Base-by-base conservation (phyloP, 1,284 basidiomycete genomes). In the Irpex lacteus region DNA sequence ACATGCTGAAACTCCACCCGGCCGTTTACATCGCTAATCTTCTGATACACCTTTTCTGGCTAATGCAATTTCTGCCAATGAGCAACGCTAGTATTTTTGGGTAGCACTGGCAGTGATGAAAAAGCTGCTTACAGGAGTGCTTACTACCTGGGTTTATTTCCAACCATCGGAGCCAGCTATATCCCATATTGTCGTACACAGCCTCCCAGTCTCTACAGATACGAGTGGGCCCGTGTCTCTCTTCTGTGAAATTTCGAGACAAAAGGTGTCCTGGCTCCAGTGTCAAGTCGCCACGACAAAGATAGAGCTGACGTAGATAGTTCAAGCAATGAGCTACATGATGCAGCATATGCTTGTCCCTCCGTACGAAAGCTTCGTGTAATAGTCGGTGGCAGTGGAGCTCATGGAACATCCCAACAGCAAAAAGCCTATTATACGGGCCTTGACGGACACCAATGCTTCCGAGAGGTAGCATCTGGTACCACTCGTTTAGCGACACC, bases 171-270 rank as follows among this genome's bases (percentile, higher is more conserved):
- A 53, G 18, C 50, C 50, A 53, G 50, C 21, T 53, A 53, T 53
- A 53, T 19, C 50, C 50, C 50, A 53, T 18, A 18, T 53, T 26
- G 18, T 53, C 50, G 50, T 53, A 83, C n/a, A 80, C 74, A 59
- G 74, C 72, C 47, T 71, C 71, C 84, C 82, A 85, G 68, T 85
- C 81, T 57, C 74, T 72, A 65, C 84, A 85, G 37, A 79, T 68
- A 65, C 82, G 82, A 13, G 77, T 78, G 11, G 74, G 75, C 0
- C 77, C 78, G 1, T 69, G 70, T 65, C 77, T 70, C 60, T 77
- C 74, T 56, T 69, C 72, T 57, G 74, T 73, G 60, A 82, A 79
- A 68, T 80, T 77, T n/a, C 74, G 69, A 61, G 61, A 66, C 60
- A 67, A 73, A 65, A 78, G 81, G 68, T 79, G 80, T 3, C 80